Percentiles rank a stretch among this genome's conserved stretches.
Evolutionary conservation across 257 asterid species (phyloP).

Genomic region (Lantana camara): DNA sequence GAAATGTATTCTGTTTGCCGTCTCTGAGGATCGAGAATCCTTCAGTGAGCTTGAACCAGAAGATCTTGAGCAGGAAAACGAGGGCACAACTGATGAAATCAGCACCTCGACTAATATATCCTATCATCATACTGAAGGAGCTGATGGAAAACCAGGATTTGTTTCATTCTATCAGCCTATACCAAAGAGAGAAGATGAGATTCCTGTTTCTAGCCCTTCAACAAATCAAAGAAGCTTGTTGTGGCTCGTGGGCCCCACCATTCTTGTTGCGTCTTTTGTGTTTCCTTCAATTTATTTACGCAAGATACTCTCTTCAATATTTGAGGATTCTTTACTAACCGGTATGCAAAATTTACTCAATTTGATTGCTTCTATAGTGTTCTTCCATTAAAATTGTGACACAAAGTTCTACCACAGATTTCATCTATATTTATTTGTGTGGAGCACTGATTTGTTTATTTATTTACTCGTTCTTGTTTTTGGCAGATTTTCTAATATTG

Average conservation of each 20-base stretch:
- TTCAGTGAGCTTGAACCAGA: slow-evolving; percentile 51
- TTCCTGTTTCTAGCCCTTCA: slow-evolving; percentile 36
- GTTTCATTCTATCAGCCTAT: slow-evolving; percentile 65
- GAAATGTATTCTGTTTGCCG: slow-evolving; percentile 41
- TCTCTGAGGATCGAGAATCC: slow-evolving; percentile 53
- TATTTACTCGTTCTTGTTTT: not conserved
- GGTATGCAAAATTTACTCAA: slow-evolving; percentile 45
- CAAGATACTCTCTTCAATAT: slow-evolving; percentile 70
- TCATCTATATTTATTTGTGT: not conserved
- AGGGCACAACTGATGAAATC: slow-evolving; percentile 46
- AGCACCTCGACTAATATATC: slow-evolving; percentile 38
- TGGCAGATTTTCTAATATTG: slow-evolving; percentile 88
- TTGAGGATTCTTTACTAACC: slow-evolving; percentile 93
- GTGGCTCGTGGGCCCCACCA: slow-evolving; percentile 91
- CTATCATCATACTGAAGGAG: slow-evolving; percentile 38
- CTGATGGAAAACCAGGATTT: slow-evolving; percentile 82
- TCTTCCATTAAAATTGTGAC: too few relatives aligned
- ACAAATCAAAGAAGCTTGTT: slow-evolving; percentile 50
- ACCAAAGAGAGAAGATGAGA: slow-evolving; percentile 39
- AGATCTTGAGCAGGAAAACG: slow-evolving; percentile 46
- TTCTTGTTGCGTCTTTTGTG: slow-evolving; percentile 87
- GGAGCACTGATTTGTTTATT: not conserved
- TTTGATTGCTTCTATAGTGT: slow-evolving; percentile 21
- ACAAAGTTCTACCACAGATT: too few relatives aligned
- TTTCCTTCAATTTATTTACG: slow-evolving; percentile 96